Evolutionary conservation across 2,329 filamentous ascomycete genomes (phyloP), one percentile per base, ranked within the genome.

Genomic region (Fusarium sp.): DNA sequence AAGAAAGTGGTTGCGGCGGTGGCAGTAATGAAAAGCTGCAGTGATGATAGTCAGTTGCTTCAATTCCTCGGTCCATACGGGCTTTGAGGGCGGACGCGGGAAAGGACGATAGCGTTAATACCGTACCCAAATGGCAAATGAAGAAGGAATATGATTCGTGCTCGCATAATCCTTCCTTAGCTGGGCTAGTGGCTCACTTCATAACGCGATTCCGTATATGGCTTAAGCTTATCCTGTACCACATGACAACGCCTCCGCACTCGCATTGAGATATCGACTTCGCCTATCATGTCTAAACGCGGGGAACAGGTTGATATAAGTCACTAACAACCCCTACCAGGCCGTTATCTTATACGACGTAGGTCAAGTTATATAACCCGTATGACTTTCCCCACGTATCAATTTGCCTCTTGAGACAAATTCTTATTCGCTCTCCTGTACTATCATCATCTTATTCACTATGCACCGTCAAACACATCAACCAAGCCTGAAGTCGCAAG

Each of bases 41-140:
- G 11, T 54, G 50, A 35, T 54, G 10, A 41, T 22, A 18, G 25
- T 41, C 25, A 7, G 17, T 27, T 27, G 22, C 13, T 15, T 17
- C 10, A 0, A 22, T 17, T 2, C 17, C 5, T 11, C 9, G 3
- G 3, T 22, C 11, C 9, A 12, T 7, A 18, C 7, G 9, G 11
- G 11, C 20, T 27, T 6, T 49, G 11, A 13, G 12, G 27, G 5
- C 27, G 25, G 7, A 27, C 7, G 27, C 27, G 6, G 27, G 27
- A 27, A 49, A 33, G 20, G 2, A 33, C 18, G 29, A 49, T 33
- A 33, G 46, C 14, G 27, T 27, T 27, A 27, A 27, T 7, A 27
- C 27, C 27, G 27, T 27, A 27, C 27, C 27, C 27, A 27, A 27
- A 27, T 27, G 27, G n/a, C n/a, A n/a, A n/a, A n/a, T 11, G n/a